Evolutionary conservation across 441 rosid genomes (phyloP).

Genomic region (Populus hybrid): DNA sequence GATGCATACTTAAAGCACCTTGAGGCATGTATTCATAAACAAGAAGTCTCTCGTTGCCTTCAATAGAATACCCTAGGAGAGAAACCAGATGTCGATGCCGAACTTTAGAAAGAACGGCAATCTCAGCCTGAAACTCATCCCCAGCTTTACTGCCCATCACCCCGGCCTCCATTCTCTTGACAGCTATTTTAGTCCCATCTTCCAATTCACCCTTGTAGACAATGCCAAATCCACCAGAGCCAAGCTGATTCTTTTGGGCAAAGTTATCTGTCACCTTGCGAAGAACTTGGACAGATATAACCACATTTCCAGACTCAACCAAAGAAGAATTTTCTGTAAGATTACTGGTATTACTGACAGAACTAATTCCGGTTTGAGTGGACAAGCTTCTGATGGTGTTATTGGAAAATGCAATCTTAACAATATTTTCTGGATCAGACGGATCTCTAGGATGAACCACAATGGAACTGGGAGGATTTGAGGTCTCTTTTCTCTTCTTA

Average conservation of each 20-base stretch:
- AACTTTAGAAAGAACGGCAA: slow-evolving; percentile 39
- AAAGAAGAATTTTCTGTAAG: slow-evolving; percentile 27
- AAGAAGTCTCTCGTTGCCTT: no score
- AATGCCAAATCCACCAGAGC: slow-evolving; percentile 48
- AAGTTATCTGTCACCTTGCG: slow-evolving; percentile 42
- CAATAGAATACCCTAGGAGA: slow-evolving; percentile 38
- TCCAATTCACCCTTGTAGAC: slow-evolving; percentile 48
- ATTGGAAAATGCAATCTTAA: slow-evolving; percentile 34
- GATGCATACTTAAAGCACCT: slow-evolving; percentile 47
- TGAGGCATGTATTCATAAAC: no score
- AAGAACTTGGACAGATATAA: slow-evolving; percentile 43
- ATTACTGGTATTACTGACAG: slow-evolving; percentile 30
- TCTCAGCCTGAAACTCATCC: slow-evolving; percentile 24
- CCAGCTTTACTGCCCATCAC: slow-evolving; percentile 31
- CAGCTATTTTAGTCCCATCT: slow-evolving; percentile 50
- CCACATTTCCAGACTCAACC: slow-evolving; percentile 32
- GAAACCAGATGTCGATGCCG: slow-evolving; percentile 48
- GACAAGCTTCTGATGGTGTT: slow-evolving; percentile 31
- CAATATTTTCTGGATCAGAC: slow-evolving; percentile 28
- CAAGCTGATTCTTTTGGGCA: slow-evolving; percentile 36
- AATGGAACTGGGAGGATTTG: slow-evolving; percentile 27
- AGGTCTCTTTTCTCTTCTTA: slow-evolving; percentile 35
- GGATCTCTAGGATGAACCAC: slow-evolving; percentile 42
- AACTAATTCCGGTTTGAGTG: slow-evolving; percentile 30
- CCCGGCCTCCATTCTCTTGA: slow-evolving; percentile 51